Conservation (phyloP, 306 rosid species). For the Senna siamea region DNA sequence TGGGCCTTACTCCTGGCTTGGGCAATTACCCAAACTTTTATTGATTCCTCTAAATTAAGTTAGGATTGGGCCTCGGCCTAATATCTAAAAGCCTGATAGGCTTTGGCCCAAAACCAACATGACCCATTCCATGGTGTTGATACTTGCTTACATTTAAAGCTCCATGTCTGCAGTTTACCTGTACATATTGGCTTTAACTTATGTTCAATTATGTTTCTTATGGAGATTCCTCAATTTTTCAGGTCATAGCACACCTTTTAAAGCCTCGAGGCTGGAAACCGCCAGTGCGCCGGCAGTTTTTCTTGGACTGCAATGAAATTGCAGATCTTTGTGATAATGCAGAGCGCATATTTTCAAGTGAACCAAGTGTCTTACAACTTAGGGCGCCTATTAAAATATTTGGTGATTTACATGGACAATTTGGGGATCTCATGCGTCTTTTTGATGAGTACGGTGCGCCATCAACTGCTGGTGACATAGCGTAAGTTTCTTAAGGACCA, state of each 20-base stretch:
- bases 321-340: slow-evolving; percentile 99
- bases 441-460: slow-evolving; percentile 99
- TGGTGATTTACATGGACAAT: slow-evolving; percentile 99
- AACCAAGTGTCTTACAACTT: slow-evolving; percentile 92
- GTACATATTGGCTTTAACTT: slow-evolving; percentile 30
- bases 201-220: slow-evolving; percentile 25
- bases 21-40: background rate
- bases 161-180: slow-evolving; percentile 11
- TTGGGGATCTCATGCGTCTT: slow-evolving; percentile 99
- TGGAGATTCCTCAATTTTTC: slow-evolving; percentile 35
- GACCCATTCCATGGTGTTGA: background rate
- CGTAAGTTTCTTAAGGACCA: slow-evolving; percentile 65
- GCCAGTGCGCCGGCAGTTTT: slow-evolving; percentile 97
- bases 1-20: background rate
- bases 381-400: slow-evolving; percentile 96
- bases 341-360: slow-evolving; percentile 94
- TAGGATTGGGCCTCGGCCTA: background rate
- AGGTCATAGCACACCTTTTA: slow-evolving; percentile 91
- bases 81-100: background rate
- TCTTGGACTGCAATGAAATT: slow-evolving; percentile 97
- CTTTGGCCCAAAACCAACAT: background rate
- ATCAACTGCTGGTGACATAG: slow-evolving; percentile 98
- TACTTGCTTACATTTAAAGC: background rate
- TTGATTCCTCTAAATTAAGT: background rate
- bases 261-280: slow-evolving; percentile 99